Evolutionary conservation across 2,329 filamentous ascomycete genomes (phyloP).

Genomic region (Cordyceps cicadae): DNA sequence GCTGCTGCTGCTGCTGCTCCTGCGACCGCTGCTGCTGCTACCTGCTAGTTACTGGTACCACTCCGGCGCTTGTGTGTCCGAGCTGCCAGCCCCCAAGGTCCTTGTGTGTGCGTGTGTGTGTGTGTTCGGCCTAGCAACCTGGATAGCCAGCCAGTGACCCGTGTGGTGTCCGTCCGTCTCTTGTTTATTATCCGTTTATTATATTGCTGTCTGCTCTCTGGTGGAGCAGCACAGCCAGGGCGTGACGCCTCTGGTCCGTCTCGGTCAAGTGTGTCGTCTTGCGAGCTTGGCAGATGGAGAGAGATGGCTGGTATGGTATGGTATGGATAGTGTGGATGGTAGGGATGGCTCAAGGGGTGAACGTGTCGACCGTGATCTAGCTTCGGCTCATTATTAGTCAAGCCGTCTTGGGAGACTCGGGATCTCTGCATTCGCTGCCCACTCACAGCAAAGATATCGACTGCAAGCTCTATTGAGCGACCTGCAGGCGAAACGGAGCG

Average conservation of each 20-base stretch:
- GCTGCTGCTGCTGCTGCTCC: neutral
- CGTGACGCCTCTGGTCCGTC: neutral
- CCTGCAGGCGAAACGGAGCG: neutral
- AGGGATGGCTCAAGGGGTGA: neutral
- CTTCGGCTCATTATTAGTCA: neutral
- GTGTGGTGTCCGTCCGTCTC: conserved; percentile 1
- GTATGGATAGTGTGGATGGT: neutral
- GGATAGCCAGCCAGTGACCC: conserved; percentile 6
- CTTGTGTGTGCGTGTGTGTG: neutral
- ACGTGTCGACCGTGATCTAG: neutral
- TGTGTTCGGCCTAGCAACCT: conserved; percentile 4
- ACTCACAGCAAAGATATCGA: neutral
- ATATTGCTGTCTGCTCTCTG: neutral
- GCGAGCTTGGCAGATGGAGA: neutral
- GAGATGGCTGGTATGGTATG: neutral
- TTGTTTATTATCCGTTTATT: neutral
- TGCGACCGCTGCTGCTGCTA: too few relatives aligned
- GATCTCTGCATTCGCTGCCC: neutral
- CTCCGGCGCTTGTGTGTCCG: conserved; percentile 1
- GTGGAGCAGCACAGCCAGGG: conserved; percentile 2
- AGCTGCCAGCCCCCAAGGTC: conserved; percentile 8
- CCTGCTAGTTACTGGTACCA: neutral
- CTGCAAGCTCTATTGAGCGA: neutral
- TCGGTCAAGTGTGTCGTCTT: conserved; percentile 6
- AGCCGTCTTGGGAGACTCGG: neutral